Percentiles rank a stretch among this genome's conserved stretches.
Conservation (phyloP, 768 basidiomycete genomes). For the Rhodocollybia butyracea region DNA sequence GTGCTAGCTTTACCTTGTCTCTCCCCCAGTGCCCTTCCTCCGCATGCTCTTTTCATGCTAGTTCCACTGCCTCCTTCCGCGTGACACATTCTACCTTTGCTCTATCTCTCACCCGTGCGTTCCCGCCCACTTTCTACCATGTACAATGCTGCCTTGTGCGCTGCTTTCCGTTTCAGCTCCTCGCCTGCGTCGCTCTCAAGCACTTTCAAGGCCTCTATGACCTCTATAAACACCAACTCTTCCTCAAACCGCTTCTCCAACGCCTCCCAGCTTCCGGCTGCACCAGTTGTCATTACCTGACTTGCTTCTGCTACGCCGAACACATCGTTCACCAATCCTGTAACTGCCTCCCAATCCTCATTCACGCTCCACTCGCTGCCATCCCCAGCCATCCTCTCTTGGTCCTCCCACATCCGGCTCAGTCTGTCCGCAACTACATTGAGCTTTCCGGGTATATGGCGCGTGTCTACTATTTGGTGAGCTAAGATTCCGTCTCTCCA, state of each 20-base stretch:
- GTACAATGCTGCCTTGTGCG: constrained; percentile 16
- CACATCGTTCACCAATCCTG: constrained; percentile 12
- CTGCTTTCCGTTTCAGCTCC: constrained; percentile 9
- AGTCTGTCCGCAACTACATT: constrained; percentile 29
- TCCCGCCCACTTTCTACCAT: constrained; percentile 16
- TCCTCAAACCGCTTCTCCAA: neutral
- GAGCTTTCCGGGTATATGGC: constrained; percentile 17
- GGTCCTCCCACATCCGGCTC: constrained; percentile 20
- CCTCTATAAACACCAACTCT: constrained; percentile 2
- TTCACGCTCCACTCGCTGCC: constrained; percentile 28
- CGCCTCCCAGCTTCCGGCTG: neutral
- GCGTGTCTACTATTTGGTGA: constrained; percentile 16
- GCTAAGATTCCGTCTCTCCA: constrained; percentile 28
- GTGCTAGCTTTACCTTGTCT: constrained; percentile 13
- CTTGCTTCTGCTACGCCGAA: neutral
- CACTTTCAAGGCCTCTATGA: neutral
- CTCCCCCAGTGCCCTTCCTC: constrained; percentile 13
- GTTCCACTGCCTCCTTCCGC: constrained; percentile 16
- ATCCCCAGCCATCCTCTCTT: constrained; percentile 15
- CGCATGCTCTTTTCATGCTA: neutral
- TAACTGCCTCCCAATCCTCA: constrained; percentile 21
- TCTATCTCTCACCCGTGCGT: neutral
- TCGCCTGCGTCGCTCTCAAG: neutral
- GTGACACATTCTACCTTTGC: neutral
- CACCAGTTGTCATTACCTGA: neutral